Evolutionary conservation across 805 yeast genomes (phyloP).

Genomic region (Myxozyma udenii): DNA sequence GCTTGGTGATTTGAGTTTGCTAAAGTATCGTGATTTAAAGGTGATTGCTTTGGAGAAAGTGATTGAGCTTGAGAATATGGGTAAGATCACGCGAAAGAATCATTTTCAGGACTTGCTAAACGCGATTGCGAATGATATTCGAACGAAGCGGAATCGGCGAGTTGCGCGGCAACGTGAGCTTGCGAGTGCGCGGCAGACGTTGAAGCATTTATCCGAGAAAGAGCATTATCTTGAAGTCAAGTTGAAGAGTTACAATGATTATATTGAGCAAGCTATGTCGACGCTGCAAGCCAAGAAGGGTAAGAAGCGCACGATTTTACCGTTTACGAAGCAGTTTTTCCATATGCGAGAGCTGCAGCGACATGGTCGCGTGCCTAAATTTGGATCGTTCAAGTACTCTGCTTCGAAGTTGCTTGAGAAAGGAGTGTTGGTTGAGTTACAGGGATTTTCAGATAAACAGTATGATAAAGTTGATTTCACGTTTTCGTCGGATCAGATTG

Average conservation of each 20-base stretch:
- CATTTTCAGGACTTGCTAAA: conserved; percentile 76
- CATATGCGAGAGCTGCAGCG: conserved; percentile 68
- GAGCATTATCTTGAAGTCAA: conserved; percentile 45
- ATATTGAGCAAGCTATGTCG: conserved; percentile 52
- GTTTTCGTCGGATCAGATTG: conserved; percentile 71
- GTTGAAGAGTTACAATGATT: conserved; percentile 44
- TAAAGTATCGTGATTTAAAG: conserved; percentile 71
- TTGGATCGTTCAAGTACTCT: conserved; percentile 74
- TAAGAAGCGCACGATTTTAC: conserved; percentile 38
- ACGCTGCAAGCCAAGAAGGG: conserved; percentile 46
- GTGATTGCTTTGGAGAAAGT: conserved; percentile 69
- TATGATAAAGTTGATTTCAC: conserved; percentile 68
- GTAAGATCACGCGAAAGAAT: conserved; percentile 60
- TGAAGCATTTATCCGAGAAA: conserved; percentile 47
- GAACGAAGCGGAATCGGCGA: conserved; percentile 52
- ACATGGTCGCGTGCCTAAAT: conserved; percentile 56
- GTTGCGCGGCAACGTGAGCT: conserved; percentile 49
- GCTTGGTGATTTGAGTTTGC: conserved; percentile 17
- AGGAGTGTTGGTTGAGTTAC: conserved; percentile 59
- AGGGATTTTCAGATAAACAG: conserved; percentile 49
- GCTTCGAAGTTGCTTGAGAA: conserved; percentile 72
- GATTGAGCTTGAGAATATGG: conserved; percentile 68
- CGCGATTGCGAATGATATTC: conserved; percentile 78
- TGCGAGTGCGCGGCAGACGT: conserved; percentile 45
- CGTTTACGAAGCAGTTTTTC: conserved; percentile 71